phyloP scores from a whole-genome alignment of 2,329 filamentous ascomycete species.

The Phoma sp. region DNA sequence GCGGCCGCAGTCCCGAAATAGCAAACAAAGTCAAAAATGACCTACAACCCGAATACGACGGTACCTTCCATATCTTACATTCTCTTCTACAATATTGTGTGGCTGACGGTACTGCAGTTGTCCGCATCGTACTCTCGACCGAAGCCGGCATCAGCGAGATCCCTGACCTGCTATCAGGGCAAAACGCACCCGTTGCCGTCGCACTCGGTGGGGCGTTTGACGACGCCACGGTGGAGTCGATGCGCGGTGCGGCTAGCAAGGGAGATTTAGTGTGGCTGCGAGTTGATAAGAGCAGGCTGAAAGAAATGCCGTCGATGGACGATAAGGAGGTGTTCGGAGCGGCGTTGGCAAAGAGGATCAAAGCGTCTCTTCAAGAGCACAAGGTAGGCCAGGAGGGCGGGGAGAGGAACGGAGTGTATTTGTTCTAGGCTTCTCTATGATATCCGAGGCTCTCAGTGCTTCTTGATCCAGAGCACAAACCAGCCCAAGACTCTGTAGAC shows the following conservation, averaged over 20 bases:
- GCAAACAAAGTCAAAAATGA: constrained; percentile 9
- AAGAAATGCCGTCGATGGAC: constrained; percentile 5
- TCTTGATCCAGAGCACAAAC: constrained; percentile 60
- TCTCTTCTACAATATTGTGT: too few relatives aligned
- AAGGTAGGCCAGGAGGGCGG: constrained; percentile 5
- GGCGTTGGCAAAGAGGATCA: constrained; percentile 11
- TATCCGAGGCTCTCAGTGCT: constrained; percentile 18
- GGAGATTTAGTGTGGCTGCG: constrained; percentile 16
- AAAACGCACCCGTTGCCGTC: constrained; percentile 6
- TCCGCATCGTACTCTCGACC: constrained; percentile 20
- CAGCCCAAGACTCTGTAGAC: constrained; percentile 75
- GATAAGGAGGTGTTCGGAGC: constrained; percentile 16
- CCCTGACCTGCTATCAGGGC: constrained; percentile 11
- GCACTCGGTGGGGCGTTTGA: constrained; percentile 16
- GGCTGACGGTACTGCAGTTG: not conserved
- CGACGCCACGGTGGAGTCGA: constrained; percentile 3
- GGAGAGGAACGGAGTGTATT: not conserved
- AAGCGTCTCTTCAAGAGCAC: constrained; percentile 12
- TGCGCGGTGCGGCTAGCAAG: constrained; percentile 8
- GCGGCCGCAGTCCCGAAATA: constrained; percentile 17
- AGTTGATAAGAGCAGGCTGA: not conserved
- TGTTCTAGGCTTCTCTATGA: too few relatives aligned
- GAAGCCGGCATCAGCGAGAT: constrained; percentile 16
- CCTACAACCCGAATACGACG: constrained; percentile 23
- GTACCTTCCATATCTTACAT: not conserved